These are phyloP conservation scores for Dacryopinax spathularia DNA, from an alignment of 768 basidiomycete species.

Conservation along the genomic window DNA sequence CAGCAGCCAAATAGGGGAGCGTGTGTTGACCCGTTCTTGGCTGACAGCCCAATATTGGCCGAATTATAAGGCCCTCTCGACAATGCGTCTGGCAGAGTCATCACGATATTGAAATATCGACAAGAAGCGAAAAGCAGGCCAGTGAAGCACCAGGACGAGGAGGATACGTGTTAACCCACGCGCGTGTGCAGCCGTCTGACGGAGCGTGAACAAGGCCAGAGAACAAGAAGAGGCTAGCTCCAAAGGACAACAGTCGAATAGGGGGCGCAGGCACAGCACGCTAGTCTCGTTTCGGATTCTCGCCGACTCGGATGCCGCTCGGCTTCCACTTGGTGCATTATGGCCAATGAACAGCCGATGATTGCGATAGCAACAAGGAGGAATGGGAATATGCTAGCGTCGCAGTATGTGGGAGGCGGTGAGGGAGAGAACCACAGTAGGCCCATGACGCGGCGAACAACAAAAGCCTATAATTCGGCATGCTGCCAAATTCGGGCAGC, in stretches of 20 bases:
- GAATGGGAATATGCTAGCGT: no score
- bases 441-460: neutral
- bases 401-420: neutral
- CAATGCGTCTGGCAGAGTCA: neutral
- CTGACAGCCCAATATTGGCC: neutral
- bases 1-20: neutral
- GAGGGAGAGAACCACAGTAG: neutral
- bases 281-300: conserved; percentile 3
- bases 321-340: no score
- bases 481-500: neutral
- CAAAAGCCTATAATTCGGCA: conserved; percentile 1
- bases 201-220: conserved; percentile 1
- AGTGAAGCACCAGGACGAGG: neutral
- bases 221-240: neutral
- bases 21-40: neutral
- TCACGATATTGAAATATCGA: neutral
- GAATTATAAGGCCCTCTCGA: neutral
- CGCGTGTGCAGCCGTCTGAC: neutral
- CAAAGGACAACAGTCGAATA: conserved; percentile 2
- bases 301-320: conserved; percentile 4
- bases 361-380: neutral
- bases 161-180: neutral
- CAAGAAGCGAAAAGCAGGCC: neutral
- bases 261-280: conserved; percentile 1
- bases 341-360: no score